A percentile compares a stretch with the other conserved stretches of the same genome.
phyloP scores from a whole-genome alignment of 345 rosid genomes.

The Salix viminalis region DNA sequence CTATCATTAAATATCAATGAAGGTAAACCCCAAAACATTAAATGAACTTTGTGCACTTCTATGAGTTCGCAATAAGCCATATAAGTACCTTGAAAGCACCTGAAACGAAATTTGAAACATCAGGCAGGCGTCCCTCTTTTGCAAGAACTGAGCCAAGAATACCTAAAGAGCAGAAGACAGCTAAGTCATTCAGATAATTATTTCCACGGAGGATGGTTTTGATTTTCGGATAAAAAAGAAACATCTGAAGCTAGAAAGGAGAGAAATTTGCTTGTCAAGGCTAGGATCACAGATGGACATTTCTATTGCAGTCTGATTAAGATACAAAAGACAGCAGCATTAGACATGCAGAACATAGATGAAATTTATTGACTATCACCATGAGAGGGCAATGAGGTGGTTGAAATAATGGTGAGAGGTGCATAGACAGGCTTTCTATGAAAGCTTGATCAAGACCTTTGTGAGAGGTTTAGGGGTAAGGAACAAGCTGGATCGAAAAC shows the following conservation, averaged over 20 bases:
- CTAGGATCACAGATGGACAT: background rate
- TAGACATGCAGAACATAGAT: background rate
- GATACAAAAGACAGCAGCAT: background rate
- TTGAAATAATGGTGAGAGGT: background rate
- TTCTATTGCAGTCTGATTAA: background rate
- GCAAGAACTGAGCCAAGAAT: slow-evolving; percentile 79
- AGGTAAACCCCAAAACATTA: background rate
- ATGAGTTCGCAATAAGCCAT: slow-evolving; percentile 4
- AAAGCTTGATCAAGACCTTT: background rate
- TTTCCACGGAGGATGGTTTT: background rate
- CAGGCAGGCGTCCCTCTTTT: slow-evolving; percentile 54
- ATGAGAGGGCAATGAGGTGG: background rate
- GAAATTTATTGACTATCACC: background rate
- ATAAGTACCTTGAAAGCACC: slow-evolving; percentile 72
- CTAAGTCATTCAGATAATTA: background rate
- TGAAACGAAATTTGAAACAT: slow-evolving; percentile 50
- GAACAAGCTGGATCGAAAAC: background rate
- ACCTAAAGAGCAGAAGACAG: slow-evolving; percentile 38
- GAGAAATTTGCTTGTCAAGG: background rate
- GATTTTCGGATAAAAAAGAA: background rate
- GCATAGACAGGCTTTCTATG: background rate
- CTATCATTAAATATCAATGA: background rate
- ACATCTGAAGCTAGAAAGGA: background rate
- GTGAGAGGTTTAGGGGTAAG: background rate
- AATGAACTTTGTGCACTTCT: background rate